phyloP scores from a whole-genome alignment of 345 rosid genomes.

The Syzygium grande region DNA sequence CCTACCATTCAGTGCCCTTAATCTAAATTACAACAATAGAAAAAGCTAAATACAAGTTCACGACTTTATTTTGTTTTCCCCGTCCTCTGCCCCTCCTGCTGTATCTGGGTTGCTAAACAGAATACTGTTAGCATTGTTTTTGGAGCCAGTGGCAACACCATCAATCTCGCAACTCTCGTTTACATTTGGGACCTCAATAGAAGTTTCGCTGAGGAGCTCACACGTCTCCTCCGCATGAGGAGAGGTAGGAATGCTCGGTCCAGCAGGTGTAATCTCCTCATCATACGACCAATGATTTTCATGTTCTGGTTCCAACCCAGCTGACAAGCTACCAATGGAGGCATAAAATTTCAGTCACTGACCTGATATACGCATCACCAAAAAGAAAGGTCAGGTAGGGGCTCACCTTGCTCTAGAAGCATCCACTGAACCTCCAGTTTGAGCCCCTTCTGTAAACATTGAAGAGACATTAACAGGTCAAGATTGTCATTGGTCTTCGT shows the following conservation, averaged over 20 bases:
- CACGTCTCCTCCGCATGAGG: conserved; percentile 10
- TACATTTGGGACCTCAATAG: conserved; percentile 25
- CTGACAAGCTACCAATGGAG: conserved; percentile 22
- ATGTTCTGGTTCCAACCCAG: conserved; percentile 25
- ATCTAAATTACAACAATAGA: conserved; percentile 15
- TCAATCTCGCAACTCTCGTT: conserved; percentile 17
- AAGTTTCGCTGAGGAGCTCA: conserved; percentile 30
- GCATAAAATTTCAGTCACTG: neutral
- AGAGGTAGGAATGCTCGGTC: conserved; percentile 2
- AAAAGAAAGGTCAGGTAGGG: neutral
- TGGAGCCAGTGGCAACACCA: conserved; percentile 27
- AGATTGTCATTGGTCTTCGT: neutral
- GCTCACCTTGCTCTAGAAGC: conserved; percentile 42
- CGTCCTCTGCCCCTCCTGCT: conserved; percentile 38
- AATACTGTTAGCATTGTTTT: conserved; percentile 44
- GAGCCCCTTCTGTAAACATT: conserved; percentile 27
- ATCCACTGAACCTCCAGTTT: conserved; percentile 14
- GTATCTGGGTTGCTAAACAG: conserved; percentile 30
- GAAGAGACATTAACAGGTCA: conserved; percentile 14
- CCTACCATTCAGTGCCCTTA: conserved; percentile 6
- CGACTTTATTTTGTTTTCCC: conserved; percentile 13
- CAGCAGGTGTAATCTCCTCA: conserved; percentile 13
- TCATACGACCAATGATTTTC: conserved; percentile 9
- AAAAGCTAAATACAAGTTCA: conserved; percentile 3
- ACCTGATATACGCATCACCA: neutral